These are phyloP conservation scores for Lanmaoa pseudosensibilis DNA, from an alignment of 768 basidiomycete species.

Conservation along the genomic window DNA sequence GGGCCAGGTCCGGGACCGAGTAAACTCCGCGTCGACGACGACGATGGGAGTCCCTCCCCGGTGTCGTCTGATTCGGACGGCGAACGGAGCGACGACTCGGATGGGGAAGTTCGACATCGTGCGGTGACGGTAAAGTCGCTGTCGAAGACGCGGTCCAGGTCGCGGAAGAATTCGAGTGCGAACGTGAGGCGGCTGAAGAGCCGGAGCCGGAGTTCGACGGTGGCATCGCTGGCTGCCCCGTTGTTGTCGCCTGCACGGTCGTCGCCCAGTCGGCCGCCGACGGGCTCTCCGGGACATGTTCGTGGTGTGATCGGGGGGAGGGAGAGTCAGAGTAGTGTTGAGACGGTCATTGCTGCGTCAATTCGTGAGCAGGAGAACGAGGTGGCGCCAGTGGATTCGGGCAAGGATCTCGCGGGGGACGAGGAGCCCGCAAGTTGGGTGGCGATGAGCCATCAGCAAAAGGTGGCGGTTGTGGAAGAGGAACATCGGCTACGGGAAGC, in stretches of 20 bases:
- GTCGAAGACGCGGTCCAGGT: constrained; percentile 33
- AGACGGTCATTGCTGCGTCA: constrained; percentile 66
- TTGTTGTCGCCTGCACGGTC: constrained; percentile 19
- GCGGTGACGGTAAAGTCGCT: constrained; percentile 6
- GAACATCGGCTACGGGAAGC: constrained; percentile 53
- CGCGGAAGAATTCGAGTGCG: constrained; percentile 31
- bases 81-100: constrained; percentile 36
- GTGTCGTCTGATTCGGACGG: constrained; percentile 66
- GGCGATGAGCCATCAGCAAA: constrained; percentile 25
- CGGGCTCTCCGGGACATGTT: constrained; percentile 16
- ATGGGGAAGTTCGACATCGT: constrained; percentile 3
- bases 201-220: constrained; percentile 65
- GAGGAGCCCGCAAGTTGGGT: constrained; percentile 28
- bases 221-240: constrained; percentile 57
- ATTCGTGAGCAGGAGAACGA: constrained; percentile 38
- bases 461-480: constrained; percentile 39
- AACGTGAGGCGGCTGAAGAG: constrained; percentile 28
- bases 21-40: constrained; percentile 42
- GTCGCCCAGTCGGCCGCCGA: constrained; percentile 7
- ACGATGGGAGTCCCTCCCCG: constrained; percentile 53
- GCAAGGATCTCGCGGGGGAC: constrained; percentile 29
- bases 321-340: constrained; percentile 65
- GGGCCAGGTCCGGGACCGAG: background rate
- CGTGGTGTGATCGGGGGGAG: constrained; percentile 39
- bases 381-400: constrained; percentile 16